phyloP scores from a whole-genome alignment of 257 asterid species.

The Plantago ovata region DNA sequence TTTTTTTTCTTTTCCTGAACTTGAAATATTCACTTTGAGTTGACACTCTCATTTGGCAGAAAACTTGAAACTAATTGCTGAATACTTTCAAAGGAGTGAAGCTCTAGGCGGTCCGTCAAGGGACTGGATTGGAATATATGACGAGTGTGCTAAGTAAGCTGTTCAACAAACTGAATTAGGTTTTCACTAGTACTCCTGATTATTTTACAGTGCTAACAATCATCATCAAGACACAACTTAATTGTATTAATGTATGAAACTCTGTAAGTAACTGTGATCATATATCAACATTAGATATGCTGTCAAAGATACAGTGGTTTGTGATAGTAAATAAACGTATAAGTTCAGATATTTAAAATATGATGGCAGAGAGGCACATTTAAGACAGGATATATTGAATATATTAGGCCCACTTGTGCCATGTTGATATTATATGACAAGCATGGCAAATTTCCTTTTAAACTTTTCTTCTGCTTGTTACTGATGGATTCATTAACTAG shows the following conservation, averaged over 20 bases:
- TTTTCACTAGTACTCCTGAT: not conserved
- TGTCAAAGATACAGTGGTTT: too few species aligned
- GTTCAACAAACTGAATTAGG: not conserved
- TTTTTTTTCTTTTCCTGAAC: too few species aligned
- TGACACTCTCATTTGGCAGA: slow-evolving; percentile 40
- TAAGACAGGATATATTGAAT: not conserved
- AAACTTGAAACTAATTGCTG: slow-evolving; percentile 81
- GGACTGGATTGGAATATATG: slow-evolving; percentile 93
- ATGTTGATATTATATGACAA: not conserved
- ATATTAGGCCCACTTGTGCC: not conserved
- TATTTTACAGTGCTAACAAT: not conserved
- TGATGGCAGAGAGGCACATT: not conserved
- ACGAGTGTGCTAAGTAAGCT: slow-evolving; percentile 95
- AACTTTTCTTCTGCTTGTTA: not conserved
- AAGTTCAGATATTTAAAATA: too few species aligned
- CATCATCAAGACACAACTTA: not conserved
- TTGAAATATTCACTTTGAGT: not conserved
- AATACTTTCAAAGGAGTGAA: slow-evolving; percentile 90
- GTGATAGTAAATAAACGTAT: too few species aligned
- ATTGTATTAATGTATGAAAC: not conserved
- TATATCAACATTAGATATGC: not conserved
- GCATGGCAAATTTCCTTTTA: not conserved
- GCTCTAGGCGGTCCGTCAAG: slow-evolving; percentile 93
- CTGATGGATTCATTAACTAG: not conserved
- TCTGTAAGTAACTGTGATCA: not conserved